Base-by-base conservation (phyloP, 495 filamentous ascomycete species). In the Letharia columbiana region DNA sequence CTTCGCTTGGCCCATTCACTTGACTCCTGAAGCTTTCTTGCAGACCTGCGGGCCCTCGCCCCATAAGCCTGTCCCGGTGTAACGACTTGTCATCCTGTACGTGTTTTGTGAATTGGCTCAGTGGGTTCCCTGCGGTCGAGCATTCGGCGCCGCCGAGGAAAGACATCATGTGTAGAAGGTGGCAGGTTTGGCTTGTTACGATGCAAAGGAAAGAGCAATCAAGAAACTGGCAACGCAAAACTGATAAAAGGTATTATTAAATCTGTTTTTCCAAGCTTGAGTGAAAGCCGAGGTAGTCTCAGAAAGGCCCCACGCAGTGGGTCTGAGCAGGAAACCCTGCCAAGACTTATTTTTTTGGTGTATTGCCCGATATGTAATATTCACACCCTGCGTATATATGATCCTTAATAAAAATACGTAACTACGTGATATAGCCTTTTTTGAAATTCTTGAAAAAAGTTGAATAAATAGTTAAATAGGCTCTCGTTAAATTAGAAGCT, bases 101-200 rank as follows among this genome's bases (percentile, higher is more conserved):
- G 74, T 96, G 91, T 75, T 98, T 98, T 40, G 90, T 88, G 75
- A 98, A 96, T 83, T 97, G 95, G 71, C 89, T 91, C 66, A 98
- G 87, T 63, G 95, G 95, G 77, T 98, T 98, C 72, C 87, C 91
- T 63, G 90, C 92, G 52, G 94, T 96, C 59, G 94, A 98, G 82
- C 94, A 98, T 78, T 98, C 94, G 69, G 92, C 90, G 70, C 93
- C 93, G 77, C 90, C 90, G 68, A 96, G 83, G 75, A 98, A 96
- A 33, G 92, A 95, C 94, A 96, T 96, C 68, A 62, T 79, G 66
- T 20, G 12, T 33, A 6, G 8, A 23, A 33, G 57, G 8, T 54
- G 31, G 50, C 7, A 31, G 45, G 20, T 23, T 0, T 23, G 18
- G 40, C 8, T 15, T n/a, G 17, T 37, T 47, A 42, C 17, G 60